Evolutionary conservation across 176 grass and related monocot genomes (phyloP).

Genomic region (Saccharum spontaneum): DNA sequence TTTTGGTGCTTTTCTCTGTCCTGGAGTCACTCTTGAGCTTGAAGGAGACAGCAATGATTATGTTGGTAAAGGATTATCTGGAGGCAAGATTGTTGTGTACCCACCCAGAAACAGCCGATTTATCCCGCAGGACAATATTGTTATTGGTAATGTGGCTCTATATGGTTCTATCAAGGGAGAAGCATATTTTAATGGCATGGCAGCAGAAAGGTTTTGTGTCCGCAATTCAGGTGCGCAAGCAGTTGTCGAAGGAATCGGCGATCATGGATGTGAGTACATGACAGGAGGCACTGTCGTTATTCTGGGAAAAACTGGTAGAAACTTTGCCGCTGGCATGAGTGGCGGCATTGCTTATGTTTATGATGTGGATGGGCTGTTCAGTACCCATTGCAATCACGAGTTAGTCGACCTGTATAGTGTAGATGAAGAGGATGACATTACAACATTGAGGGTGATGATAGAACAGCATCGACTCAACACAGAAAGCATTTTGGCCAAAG

Average conservation of each 20-base stretch:
- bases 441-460: conserved; percentile 55
- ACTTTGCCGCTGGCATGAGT: conserved; percentile 78
- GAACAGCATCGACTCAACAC: conserved; percentile 60
- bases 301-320: conserved; percentile 68
- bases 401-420: conserved; percentile 57
- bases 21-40: conserved; percentile 63
- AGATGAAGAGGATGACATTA: conserved; percentile 60
- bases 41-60: conserved; percentile 75
- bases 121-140: conserved; percentile 54
- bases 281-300: conserved; percentile 66
- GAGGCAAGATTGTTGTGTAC: conserved; percentile 63
- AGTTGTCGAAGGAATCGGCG: conserved; percentile 68
- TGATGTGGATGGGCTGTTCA: conserved; percentile 60
- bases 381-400: conserved; percentile 50
- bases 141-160: conserved; percentile 69
- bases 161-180: conserved; percentile 68
- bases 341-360: conserved; percentile 67
- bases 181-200: conserved; percentile 69
- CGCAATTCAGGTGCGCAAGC: conserved; percentile 72
- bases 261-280: conserved; percentile 86
- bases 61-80: conserved; percentile 73
- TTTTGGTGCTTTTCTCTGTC: conserved; percentile 62
- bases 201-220: conserved; percentile 69
- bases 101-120: conserved; percentile 60
- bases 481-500: conserved; percentile 46